Conservation (phyloP, 176 grass and related monocot genomes). For the Avena eriantha region DNA sequence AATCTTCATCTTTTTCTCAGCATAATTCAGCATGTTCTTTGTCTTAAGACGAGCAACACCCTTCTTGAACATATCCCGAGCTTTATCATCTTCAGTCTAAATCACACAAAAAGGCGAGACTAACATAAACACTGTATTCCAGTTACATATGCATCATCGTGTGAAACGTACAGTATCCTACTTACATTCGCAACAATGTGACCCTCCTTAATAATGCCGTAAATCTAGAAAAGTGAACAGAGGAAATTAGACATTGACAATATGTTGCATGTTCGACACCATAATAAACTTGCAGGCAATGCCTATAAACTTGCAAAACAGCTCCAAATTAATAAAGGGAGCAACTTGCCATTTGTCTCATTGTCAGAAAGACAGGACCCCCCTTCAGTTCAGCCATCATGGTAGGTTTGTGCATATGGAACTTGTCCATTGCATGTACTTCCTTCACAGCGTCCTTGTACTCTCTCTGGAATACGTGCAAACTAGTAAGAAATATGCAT, state of each 20-base stretch:
- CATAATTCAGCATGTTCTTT: background rate
- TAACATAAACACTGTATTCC: background rate
- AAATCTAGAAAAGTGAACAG: background rate
- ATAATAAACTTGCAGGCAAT: background rate
- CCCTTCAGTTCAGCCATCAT: background rate
- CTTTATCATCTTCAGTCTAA: conserved; percentile 1
- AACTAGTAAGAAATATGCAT: background rate
- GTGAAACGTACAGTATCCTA: background rate
- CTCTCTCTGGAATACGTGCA: background rate
- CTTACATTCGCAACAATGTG: background rate
- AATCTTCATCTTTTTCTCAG: background rate
- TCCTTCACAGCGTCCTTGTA: background rate
- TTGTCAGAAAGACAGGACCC: background rate
- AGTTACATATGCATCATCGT: background rate
- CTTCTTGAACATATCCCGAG: background rate
- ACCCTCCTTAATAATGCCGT: background rate
- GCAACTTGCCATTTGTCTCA: background rate
- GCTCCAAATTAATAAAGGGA: background rate
- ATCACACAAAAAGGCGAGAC: background rate
- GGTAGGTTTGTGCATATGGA: background rate
- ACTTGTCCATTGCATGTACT: background rate
- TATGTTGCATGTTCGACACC: background rate
- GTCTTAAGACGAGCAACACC: background rate
- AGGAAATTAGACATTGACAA: background rate
- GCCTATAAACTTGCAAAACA: background rate